Base-by-base conservation (phyloP, 2,329 filamentous ascomycete genomes). In the Allantophomopsis cytisporea region DNA sequence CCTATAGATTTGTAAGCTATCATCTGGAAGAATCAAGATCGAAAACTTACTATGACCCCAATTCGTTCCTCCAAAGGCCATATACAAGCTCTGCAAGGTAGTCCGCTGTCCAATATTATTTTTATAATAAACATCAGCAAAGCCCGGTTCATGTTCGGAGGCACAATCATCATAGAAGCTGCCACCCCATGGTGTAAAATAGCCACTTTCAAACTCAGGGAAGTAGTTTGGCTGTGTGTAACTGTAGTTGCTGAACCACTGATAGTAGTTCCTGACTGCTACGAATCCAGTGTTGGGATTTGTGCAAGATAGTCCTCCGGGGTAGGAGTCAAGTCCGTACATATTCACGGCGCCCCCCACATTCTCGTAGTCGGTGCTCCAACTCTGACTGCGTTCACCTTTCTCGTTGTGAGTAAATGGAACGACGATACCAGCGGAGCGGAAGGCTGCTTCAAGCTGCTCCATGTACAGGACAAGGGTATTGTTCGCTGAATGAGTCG, bases 241-340 rank as follows among this genome's bases (percentile, higher is more conserved):
- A 0, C 68, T 68, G 40, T 70, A 70, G 32, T 69, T 66, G n/a
- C 63, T 59, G 45, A 75, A 75, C 67, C 69, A 73, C 44, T 73
- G 63, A 43, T 68, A 67, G 46, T 74, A 76, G 5, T 61, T 71
- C 18, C 68, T 61, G 2, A 69, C 60, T 1, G 72, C 51, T 20
- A 57, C 65, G 47, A 71, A 73, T 1, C 67, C 69, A 6, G 57
- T 54, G 35, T 65, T 54, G 1, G 58, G 58, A 39, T 72, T 68
- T 1, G 63, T 68, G 48, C 69, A 73, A 7, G 63, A 65, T 8
- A 67, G 46, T 0, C 68, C 63, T 18, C 62, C 63, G 0, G 65
- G 62, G 40, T 68, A 69, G 31, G 53, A 59, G 44, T 68, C 65
- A 1, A 69, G 45, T 1, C 63, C 66, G 37, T 69, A 69, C 7